Evolutionary conservation across 441 rosid species (phyloP), one percentile per base, ranked within the genome.

Genomic region (Pelargonium fulgidum): DNA sequence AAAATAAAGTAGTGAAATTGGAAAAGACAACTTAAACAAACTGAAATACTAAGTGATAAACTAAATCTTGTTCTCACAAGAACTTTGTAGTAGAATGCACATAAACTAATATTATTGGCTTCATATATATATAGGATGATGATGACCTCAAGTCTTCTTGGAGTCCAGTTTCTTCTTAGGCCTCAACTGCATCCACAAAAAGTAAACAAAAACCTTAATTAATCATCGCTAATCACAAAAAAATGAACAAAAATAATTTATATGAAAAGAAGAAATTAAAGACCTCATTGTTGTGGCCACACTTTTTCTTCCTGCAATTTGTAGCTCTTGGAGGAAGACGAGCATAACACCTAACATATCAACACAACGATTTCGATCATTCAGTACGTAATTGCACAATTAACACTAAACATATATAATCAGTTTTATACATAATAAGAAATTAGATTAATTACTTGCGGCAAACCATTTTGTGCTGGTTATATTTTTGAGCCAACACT

Each of bases 401-500:
- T 29, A 13, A 17, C n/a, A 3, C 48, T 29, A 41, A 9, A 52
- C 22, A 24, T 3, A 29, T 6, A 56, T 11, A 8, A 14, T 7
- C 1, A 52, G 3, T 0, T 9, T 11, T n/a, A 7, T 8, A 9
- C 62, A 48, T 11, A 5, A 29, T n/a, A 33, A 67, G 9, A n/a
- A 7, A 26, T 11, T 14, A 67, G 65, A 54, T 9, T 17, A 58
- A 65, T 39, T 14, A 75, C 77, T 75, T 75, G 81, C 90, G 85
- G 78, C 88, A 86, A 62, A 86, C 81, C 83, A 78, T 84, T 72
- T 86, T 84, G 75, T 86, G 85, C 66, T 84, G 87, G 72, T 80
- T 84, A 73, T 80, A 86, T 61, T 84, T 86, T 17, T 87, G 83
- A 66, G 88, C 88, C 82, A 86, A 76, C 44, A 85, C 86, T 86